Evolutionary conservation across 2,329 filamentous ascomycete genomes (phyloP), one percentile per base, ranked within the genome.

Genomic region (Ceratocystis albifundus): DNA sequence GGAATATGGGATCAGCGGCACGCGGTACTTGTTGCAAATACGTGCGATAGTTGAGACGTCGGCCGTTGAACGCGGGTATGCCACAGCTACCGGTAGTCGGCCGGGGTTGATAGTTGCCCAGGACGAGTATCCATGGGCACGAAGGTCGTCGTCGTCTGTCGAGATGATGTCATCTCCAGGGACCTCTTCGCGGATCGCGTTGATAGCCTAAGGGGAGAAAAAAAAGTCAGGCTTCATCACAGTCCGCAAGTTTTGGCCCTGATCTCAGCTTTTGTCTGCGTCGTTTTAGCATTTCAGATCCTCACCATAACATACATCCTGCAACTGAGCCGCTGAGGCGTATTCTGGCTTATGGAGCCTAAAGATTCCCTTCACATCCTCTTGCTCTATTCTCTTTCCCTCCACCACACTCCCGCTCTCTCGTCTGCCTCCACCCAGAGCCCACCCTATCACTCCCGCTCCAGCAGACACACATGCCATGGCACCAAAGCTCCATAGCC

Each of bases 1-100:
- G 0, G 89, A 94, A 73, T 89, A 96, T 0, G 90, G 88, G 68
- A 94, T 88, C 77, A 96, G 88, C 1, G 92, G 92, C 65, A 96
- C 83, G 17, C 82, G 85, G 75, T 91, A 87, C 73, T 87, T 87
- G 76, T 88, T 80, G 76, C 91, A 96, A 65, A 92, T 80, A 69
- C 86, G 79, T 1, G 82, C 82, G 68, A 87, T 83, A 46, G 74
- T 72, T 1, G 84, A 80, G 25, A 87, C 84, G 68, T 87, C 79
- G 66, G 80, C 78, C 1, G 84, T 87, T 8, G 77, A 80, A 59
- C 81, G 80, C 2, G 84, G 84, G 70, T 87, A 87, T 1, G 82
- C 83, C 44, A 87, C 84, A 1, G 84, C 84, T 6, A 87, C 83
- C 0, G 84, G 84, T 15, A 86, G 77, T 1, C 76, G 76, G 30